These are phyloP conservation scores for Russula sp. DNA, from an alignment of 768 basidiomycete species.

Conservation along the genomic window DNA sequence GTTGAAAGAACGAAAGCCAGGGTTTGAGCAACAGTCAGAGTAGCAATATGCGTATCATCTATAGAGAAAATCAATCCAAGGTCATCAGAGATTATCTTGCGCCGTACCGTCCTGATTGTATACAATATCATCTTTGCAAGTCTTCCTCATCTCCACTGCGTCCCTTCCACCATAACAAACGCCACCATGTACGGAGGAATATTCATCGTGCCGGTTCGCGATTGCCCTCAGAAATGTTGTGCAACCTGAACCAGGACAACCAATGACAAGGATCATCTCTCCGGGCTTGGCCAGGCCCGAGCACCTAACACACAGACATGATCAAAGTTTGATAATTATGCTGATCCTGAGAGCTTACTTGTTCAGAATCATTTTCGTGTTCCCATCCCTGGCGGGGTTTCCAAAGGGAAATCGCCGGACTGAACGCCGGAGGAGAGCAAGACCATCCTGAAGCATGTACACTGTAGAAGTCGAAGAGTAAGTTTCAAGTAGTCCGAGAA, in stretches of 20 bases:
- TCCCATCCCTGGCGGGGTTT: neutral
- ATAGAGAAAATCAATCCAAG: slow-evolving; percentile 33
- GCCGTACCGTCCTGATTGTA: slow-evolving; percentile 69
- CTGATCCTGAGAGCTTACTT: slow-evolving; percentile 4
- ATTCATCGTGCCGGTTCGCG: slow-evolving; percentile 70
- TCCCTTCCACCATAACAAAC: slow-evolving; percentile 82
- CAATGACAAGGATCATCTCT: slow-evolving; percentile 35
- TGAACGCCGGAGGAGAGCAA: slow-evolving; percentile 9
- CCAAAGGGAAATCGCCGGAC: slow-evolving; percentile 5
- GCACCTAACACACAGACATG: slow-evolving; percentile 9
- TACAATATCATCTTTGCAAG: slow-evolving; percentile 75
- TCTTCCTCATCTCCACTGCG: slow-evolving; percentile 69
- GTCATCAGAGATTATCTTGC: neutral
- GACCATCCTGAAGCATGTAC: slow-evolving; percentile 10
- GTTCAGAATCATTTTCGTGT: slow-evolving; percentile 13
- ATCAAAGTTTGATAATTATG: neutral
- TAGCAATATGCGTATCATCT: slow-evolving; percentile 83
- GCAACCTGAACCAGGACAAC: slow-evolving; percentile 82
- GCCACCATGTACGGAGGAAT: slow-evolving; percentile 59
- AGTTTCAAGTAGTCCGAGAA: neutral
- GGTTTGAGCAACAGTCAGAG: slow-evolving; percentile 77
- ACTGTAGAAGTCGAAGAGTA: slow-evolving; percentile 3
- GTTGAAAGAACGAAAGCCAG: slow-evolving; percentile 67
- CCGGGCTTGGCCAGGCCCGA: slow-evolving; percentile 28
- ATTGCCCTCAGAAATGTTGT: slow-evolving; percentile 83